Base-by-base conservation (phyloP, 305 asterid species). In the Fraxinus dipetala region DNA sequence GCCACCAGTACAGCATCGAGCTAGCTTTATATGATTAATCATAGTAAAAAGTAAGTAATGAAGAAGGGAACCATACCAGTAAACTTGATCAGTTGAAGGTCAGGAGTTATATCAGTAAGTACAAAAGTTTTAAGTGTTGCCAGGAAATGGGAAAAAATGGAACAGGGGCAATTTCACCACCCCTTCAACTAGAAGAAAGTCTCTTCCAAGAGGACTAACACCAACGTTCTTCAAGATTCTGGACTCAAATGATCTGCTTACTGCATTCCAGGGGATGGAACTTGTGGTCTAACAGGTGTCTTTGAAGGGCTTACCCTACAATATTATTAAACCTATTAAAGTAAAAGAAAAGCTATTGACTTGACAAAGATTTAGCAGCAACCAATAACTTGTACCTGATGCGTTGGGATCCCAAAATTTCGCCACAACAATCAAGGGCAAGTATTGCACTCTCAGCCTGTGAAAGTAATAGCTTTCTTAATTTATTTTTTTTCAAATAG, bases 391-490 rank as follows among this genome's bases (percentile, higher is more conserved):
- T 14, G 34, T 87, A 93, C 98, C 98, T 93, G 88, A 94, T 84
- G 84, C 87, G 93, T 81, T 89, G 93, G 40, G 98, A 90, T 83
- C 97, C 98, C 77, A 94, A 88, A 20, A 89, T 72, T 78, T 91
- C 92, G 18, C 98, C 98, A 26, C 97, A 94, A 79, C 98, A 90
- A 78, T 93, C 95, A 7, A 93, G 92, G 48, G 98, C 98, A 79
- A 94, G 24, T 79, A 94, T 87, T 28, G 98, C 97, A 80, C 98
- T 92, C 85, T 94, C 98, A 82, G 98, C 97, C 97, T 94, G 91
- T 85, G 88, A 63, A 75, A 24, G 79, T 16, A 77, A 20, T 14
- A 78, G 43, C 34, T 79, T 79, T 36, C 56, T 7, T 43, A 11
- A 2, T 3, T 45, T 8, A 13, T 34, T 45, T 45, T 45, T 45